Base-by-base conservation (phyloP, 192 early-diverging fungal species). In the Chytriomyces confervae region DNA sequence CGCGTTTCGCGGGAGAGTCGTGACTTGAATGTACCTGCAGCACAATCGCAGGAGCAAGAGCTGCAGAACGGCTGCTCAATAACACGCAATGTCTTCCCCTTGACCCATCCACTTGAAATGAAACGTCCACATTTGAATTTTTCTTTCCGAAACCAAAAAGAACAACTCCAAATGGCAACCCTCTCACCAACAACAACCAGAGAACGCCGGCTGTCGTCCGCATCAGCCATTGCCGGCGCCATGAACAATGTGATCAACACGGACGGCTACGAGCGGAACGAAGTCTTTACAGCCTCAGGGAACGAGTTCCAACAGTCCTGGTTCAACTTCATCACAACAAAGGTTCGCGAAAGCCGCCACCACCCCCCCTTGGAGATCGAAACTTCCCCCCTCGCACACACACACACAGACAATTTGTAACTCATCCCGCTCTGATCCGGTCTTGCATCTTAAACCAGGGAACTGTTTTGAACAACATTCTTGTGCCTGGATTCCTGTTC, bases 251-350 rank as follows among this genome's bases (percentile, higher is more conserved):
- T 57, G 53, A 13, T n/a, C 13, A 57, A 57, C 53, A 20, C 20
- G 53, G 53, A 57, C 53, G 53, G 20, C 3, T 20, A 20, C 20
- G 53, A 57, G 3, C 16, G 20, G 13, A 3, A 57, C 16, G 53
- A 13, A n/a, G 53, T 57, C 20, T 20, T 57, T 13, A 20, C 13
- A 5, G 53, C 7, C 7, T 27, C 36, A 44, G 60, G 72, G 7
- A 74, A 74, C 46, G 60, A 74, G 61, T 74, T 74, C 45, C 8
- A 29, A 5, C 24, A 74, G 61, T 62, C 60, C 43, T 74, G 72
- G 72, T 74, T 74, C 61, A n/a, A 29, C 36, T 74, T 74, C 29
- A 29, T 74, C 46, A 62, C 72, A 13, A 16, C 29, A 20, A 61
- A 63, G 53, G 53, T 57, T 36, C 36, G 36, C 36, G 36, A 36